These are phyloP conservation scores for Aspergillus sclerotialis DNA, from an alignment of 2,329 filamentous ascomycete species.

Conservation along the genomic window DNA sequence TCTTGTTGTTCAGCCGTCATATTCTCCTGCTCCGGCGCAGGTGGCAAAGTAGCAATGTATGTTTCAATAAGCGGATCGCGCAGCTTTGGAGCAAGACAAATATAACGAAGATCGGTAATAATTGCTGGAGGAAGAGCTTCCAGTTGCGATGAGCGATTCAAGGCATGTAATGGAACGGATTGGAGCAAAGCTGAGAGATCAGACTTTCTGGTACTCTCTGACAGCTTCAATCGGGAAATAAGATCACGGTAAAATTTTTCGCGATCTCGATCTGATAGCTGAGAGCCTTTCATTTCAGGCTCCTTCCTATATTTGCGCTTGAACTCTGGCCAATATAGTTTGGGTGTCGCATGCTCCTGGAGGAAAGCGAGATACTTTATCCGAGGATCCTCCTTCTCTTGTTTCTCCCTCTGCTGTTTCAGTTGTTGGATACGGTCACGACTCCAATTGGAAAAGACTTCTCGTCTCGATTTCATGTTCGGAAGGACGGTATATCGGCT, in stretches of 20 bases:
- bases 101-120: conserved; percentile 39
- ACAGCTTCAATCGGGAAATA: conserved; percentile 39
- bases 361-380: conserved; percentile 79
- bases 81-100: conserved; percentile 31
- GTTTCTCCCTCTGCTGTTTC: conserved; percentile 63
- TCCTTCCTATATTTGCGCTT: conserved; percentile 84
- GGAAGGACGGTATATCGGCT: conserved; percentile 74
- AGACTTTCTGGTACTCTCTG: conserved; percentile 39
- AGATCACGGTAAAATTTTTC: conserved; percentile 45
- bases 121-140: conserved; percentile 35
- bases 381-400: conserved; percentile 74
- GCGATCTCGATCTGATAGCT: conserved; percentile 41
- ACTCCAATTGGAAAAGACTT: conserved; percentile 80
- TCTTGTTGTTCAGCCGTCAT: conserved; percentile 33
- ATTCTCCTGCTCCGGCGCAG: conserved; percentile 28
- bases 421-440: conserved; percentile 66
- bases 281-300: conserved; percentile 55
- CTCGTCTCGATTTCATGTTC: conserved; percentile 73
- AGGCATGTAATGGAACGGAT: conserved; percentile 30
- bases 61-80: conserved; percentile 36
- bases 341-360: conserved; percentile 73
- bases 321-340: conserved; percentile 97
- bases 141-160: conserved; percentile 34
- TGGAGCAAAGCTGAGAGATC: conserved; percentile 40
- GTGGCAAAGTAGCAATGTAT: conserved; percentile 37